Evolutionary conservation across 2,329 filamentous ascomycete species (phyloP).

Genomic region (Colletotrichum euphorbiae): DNA sequence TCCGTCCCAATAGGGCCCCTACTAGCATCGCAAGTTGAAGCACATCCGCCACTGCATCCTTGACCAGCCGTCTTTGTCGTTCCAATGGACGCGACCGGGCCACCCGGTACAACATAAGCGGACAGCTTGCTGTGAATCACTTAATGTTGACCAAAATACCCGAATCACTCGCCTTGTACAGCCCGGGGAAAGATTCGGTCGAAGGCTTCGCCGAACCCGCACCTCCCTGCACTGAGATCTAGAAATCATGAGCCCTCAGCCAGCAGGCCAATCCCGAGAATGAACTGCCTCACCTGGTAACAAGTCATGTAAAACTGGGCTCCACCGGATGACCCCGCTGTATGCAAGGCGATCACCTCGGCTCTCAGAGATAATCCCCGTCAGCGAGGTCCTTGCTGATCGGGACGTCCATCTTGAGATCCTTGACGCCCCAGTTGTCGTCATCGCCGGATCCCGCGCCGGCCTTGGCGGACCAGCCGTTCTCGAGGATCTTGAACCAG

Average conservation of each 20-base stretch:
- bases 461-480: constrained; percentile 53
- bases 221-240: constrained; percentile 45
- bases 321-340: constrained; percentile 49
- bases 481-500: constrained; percentile 67
- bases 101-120: constrained; percentile 57
- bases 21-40: constrained; percentile 52
- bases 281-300: constrained; percentile 44
- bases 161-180: constrained; percentile 55
- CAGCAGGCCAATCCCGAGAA: too few relatives aligned
- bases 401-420: constrained; percentile 55
- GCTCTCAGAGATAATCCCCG: constrained; percentile 60
- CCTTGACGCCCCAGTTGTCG: constrained; percentile 60
- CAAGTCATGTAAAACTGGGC: constrained; percentile 56
- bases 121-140: constrained; percentile 56
- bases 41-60: constrained; percentile 53
- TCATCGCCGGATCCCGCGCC: constrained; percentile 52
- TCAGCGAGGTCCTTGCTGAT: constrained; percentile 48
- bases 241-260: too few relatives aligned
- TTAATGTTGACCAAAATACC: constrained; percentile 62
- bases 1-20: constrained; percentile 45
- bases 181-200: constrained; percentile 57
- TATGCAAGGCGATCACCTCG: constrained; percentile 61
- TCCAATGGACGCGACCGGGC: constrained; percentile 55
- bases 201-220: constrained; percentile 45
- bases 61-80: constrained; percentile 54